Percentiles rank a stretch among this genome's conserved stretches.
Conservation (phyloP, 306 rosid species). For the Arachis stenosperma region DNA sequence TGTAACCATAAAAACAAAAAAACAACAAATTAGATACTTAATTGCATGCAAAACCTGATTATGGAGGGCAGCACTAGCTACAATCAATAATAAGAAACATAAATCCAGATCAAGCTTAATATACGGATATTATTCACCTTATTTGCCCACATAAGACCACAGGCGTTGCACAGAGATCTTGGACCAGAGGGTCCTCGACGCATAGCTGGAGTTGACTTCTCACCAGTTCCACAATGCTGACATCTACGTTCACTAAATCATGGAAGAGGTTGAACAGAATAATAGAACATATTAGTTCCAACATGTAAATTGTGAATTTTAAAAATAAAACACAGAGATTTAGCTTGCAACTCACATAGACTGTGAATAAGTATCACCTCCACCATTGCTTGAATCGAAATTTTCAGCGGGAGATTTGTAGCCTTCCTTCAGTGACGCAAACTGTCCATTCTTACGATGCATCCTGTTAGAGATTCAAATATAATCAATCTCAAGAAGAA, state of each 20-base stretch:
- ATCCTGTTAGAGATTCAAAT: slow-evolving; percentile 53
- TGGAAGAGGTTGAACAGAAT: slow-evolving; percentile 31
- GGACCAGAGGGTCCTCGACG: slow-evolving; percentile 72
- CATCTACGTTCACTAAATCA: slow-evolving; percentile 56
- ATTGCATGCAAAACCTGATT: not conserved
- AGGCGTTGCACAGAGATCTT: slow-evolving; percentile 63
- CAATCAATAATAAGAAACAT: slow-evolving; percentile 4
- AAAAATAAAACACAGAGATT: not conserved
- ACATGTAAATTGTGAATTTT: not conserved
- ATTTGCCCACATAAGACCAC: slow-evolving; percentile 68
- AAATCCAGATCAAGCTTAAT: not conserved
- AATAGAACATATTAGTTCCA: slow-evolving; percentile 11
- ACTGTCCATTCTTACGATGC: slow-evolving; percentile 85
- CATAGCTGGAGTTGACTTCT: slow-evolving; percentile 68
- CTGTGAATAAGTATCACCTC: slow-evolving; percentile 57
- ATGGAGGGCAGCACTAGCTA: slow-evolving; percentile 24
- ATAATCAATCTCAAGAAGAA: slow-evolving; percentile 37
- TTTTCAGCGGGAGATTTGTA: slow-evolving; percentile 51
- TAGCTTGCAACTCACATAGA: slow-evolving; percentile 59
- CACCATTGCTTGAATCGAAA: slow-evolving; percentile 59
- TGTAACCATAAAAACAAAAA: not conserved
- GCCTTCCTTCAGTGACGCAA: slow-evolving; percentile 70
- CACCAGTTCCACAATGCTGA: slow-evolving; percentile 62
- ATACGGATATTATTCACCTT: slow-evolving; percentile 37
- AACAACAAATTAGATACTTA: not conserved